Evolutionary conservation across 345 rosid species (phyloP).

Genomic region (Eucalyptus caleyi): DNA sequence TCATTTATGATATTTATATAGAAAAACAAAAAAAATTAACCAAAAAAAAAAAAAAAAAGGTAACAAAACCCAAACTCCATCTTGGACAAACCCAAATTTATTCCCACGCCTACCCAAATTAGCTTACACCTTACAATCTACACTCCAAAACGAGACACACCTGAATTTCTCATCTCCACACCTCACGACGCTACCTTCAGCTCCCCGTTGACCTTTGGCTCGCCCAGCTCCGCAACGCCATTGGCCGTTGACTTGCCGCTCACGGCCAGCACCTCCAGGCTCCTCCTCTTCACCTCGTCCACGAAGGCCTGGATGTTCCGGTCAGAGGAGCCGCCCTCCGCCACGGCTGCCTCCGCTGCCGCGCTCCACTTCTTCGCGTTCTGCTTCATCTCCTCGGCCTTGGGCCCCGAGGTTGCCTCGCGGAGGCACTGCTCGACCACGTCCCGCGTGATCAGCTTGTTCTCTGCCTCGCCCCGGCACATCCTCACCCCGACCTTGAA

Average conservation of each 20-base stretch:
- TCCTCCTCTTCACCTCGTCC: constrained; percentile 16
- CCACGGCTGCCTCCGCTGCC: constrained; percentile 21
- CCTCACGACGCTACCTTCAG: not conserved
- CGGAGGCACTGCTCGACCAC: constrained; percentile 52
- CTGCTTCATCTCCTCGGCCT: constrained; percentile 37
- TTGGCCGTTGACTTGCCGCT: not conserved
- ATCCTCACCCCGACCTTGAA: constrained; percentile 55
- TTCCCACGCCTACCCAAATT: not conserved
- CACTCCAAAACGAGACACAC: not conserved
- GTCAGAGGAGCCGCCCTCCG: constrained; percentile 27
- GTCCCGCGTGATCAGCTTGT: constrained; percentile 40
- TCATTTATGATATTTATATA: not conserved
- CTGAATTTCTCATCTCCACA: not conserved
- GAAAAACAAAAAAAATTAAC: not conserved
- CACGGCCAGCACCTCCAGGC: not conserved
- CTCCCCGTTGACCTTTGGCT: not conserved
- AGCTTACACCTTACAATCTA: not conserved
- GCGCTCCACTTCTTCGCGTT: constrained; percentile 16
- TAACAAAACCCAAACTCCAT: not conserved
- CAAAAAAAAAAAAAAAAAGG: not conserved
- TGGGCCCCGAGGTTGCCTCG: constrained; percentile 44
- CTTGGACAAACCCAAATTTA: not conserved
- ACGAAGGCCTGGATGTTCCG: constrained; percentile 28
- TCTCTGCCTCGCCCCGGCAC: constrained; percentile 51
- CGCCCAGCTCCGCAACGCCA: not conserved